Percentiles rank a stretch among this genome's conserved stretches.
Conservation (phyloP, 108 stramenopile species). For the Epithemia pelagica region DNA sequence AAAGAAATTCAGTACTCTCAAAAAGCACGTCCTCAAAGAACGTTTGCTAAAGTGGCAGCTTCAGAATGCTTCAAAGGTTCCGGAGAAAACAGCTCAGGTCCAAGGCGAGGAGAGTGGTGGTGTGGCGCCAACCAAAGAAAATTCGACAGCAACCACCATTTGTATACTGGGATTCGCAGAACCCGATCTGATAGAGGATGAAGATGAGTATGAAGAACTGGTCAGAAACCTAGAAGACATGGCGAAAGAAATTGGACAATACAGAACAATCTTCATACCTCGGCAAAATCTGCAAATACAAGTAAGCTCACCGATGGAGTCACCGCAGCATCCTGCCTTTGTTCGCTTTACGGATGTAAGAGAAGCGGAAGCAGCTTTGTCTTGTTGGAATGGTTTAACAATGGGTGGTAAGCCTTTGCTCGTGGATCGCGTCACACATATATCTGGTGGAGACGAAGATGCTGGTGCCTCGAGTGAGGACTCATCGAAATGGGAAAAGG, state of each 20-base stretch:
- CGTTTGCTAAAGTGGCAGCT: conserved; percentile 61
- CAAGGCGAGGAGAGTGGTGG: too few relatives aligned
- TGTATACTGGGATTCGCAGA: conserved; percentile 1
- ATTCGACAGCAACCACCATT: background rate
- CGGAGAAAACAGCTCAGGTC: background rate
- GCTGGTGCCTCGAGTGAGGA: background rate
- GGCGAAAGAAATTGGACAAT: conserved; percentile 56
- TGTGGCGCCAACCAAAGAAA: too few relatives aligned
- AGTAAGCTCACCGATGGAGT: background rate
- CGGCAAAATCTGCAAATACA: conserved; percentile 9
- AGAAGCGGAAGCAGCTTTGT: conserved; percentile 49
- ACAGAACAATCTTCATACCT: conserved; percentile 44
- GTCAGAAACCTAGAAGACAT: conserved; percentile 45
- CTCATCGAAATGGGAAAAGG: background rate
- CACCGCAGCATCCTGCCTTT: conserved; percentile 35
- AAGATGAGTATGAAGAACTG: conserved; percentile 80
- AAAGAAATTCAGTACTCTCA: conserved; percentile 71
- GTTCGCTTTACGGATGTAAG: conserved; percentile 33
- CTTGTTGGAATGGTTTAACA: conserved; percentile 53
- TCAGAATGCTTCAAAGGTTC: conserved; percentile 19
- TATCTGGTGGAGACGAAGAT: background rate
- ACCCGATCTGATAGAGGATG: conserved; percentile 55
- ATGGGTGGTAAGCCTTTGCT: conserved; percentile 41
- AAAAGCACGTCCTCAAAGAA: conserved; percentile 77
- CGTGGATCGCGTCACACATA: conserved; percentile 5